Evolutionary conservation across 352 stramenopile species (phyloP), one percentile per base, ranked within the genome.

Genomic region (Hyaloperonospora brassicae): DNA sequence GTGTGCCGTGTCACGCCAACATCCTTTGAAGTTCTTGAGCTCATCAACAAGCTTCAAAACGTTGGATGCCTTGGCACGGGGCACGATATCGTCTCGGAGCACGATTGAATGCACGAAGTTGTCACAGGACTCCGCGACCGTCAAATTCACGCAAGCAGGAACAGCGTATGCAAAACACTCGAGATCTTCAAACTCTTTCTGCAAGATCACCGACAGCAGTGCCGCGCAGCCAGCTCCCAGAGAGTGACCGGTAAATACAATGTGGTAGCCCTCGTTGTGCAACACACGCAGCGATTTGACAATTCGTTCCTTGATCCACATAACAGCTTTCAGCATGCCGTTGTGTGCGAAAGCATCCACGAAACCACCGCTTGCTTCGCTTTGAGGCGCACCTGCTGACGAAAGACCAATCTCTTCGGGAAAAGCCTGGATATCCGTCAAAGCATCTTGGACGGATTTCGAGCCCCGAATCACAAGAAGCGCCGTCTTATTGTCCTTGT

Each of bases 231-330:
- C 84, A 44, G 75, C 84, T 36, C 84, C 84, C 17, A 94, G 68
- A 5, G 84, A 94, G 49, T 94, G 84, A 10, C 84, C 84, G 1
- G 80, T 76, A 41, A 94, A 80, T 0, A 89, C 79, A 50, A 94
- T 84, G 22, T 85, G 70, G 52, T 92, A 94, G 1, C 84, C 84
- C 70, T 89, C 74, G 8, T 72, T 64, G 51, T 92, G 73, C 0
- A 94, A 51, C 39, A 83, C 73, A 17, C 81, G 76, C 46, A 94
- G 55, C 1, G 84, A 89, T 21, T 76, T 68, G 22, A 91, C 73
- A 39, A 92, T 88, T 17, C 81, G 76, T 17, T 90, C 76, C 41
- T 89, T 94, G 44, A 94, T 90, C 82, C 81, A 92, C 76, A 89
- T 86, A 10, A 85, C 81, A 22, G 84, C 79, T 57, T 90, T 87